Conservation (phyloP, 139 green algal genomes). For the Pseudopediastrum boryanum region DNA sequence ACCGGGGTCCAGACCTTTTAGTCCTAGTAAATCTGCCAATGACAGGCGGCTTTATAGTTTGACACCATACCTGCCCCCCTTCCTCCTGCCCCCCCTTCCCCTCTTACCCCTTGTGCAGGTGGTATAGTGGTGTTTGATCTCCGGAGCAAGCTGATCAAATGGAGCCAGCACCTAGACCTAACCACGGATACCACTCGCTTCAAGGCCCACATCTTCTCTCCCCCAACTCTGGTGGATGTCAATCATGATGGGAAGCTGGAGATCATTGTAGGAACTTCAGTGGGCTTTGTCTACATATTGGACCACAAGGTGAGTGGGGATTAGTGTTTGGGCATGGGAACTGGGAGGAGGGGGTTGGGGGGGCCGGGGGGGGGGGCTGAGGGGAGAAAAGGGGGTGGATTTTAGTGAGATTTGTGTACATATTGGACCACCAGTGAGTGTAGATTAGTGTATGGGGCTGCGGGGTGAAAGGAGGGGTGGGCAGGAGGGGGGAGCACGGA, state of each 20-base stretch:
- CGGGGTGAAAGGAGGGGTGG: too few relatives aligned
- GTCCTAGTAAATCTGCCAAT: too few relatives aligned
- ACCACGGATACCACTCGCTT: slow-evolving; percentile 84
- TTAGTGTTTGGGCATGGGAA: neutral
- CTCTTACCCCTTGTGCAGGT: slow-evolving; percentile 45
- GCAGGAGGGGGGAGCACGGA: too few relatives aligned
- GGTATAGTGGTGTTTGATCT: slow-evolving; percentile 91
- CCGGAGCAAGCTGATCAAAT: slow-evolving; percentile 72
- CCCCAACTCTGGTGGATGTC: slow-evolving; percentile 85
- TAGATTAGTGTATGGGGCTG: too few relatives aligned
- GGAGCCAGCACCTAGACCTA: slow-evolving; percentile 93
- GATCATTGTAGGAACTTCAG: slow-evolving; percentile 89
- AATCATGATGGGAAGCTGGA: slow-evolving; percentile 86
- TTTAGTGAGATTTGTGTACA: too few relatives aligned
- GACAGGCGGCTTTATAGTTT: too few relatives aligned
- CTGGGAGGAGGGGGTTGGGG: neutral
- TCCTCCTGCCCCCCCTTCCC: neutral
- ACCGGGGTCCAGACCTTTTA: too few relatives aligned
- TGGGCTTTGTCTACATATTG: slow-evolving; percentile 97
- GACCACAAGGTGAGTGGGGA: slow-evolving; percentile 53
- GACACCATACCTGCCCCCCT: neutral
- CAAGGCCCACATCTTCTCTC: slow-evolving; percentile 79
- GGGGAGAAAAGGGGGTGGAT: too few relatives aligned
- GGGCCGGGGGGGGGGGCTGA: too few relatives aligned
- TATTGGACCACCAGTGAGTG: too few relatives aligned